These are phyloP conservation scores for Thalassiosira hispida DNA, from an alignment of 352 stramenopile species.

Conservation along the genomic window DNA sequence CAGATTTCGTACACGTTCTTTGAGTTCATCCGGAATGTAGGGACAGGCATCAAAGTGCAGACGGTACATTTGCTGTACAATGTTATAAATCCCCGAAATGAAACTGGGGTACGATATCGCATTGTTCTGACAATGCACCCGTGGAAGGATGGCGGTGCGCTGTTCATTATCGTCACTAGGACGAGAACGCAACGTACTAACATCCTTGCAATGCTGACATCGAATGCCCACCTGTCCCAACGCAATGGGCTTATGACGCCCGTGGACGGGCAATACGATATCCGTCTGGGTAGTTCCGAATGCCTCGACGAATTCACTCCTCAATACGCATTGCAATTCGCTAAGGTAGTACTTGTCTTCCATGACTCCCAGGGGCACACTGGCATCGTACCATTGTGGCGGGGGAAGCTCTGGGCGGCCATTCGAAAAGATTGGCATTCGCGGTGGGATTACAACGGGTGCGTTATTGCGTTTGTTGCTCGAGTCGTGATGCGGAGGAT, in stretches of 20 bases:
- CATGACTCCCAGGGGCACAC: slow-evolving; percentile 64
- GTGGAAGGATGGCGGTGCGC: slow-evolving; percentile 47
- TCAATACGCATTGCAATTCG: slow-evolving; percentile 80
- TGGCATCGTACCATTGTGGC: slow-evolving; percentile 57
- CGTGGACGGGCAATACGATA: slow-evolving; percentile 74
- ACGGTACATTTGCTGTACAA: slow-evolving; percentile 81
- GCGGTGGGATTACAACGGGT: too few relatives aligned
- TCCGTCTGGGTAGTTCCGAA: slow-evolving; percentile 74
- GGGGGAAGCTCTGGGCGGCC: slow-evolving; percentile 33
- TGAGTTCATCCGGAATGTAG: slow-evolving; percentile 61
- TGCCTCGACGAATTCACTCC: slow-evolving; percentile 76
- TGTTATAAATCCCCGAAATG: slow-evolving; percentile 83
- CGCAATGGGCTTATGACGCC: slow-evolving; percentile 64
- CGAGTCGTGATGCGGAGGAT: too few relatives aligned
- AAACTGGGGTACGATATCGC: slow-evolving; percentile 73
- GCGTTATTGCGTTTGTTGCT: too few relatives aligned
- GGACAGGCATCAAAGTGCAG: slow-evolving; percentile 75
- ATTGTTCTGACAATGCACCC: too few relatives aligned
- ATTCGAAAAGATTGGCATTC: slow-evolving; percentile 1
- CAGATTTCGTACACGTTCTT: slow-evolving; percentile 25
- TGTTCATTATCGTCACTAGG: slow-evolving; percentile 47
- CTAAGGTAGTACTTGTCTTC: slow-evolving; percentile 84
- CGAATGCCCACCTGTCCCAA: slow-evolving; percentile 81
- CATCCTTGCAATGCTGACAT: slow-evolving; percentile 76
- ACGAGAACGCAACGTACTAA: not conserved